phyloP scores from a whole-genome alignment of 805 yeast species.

The Saccharomycopsis babjevae region DNA sequence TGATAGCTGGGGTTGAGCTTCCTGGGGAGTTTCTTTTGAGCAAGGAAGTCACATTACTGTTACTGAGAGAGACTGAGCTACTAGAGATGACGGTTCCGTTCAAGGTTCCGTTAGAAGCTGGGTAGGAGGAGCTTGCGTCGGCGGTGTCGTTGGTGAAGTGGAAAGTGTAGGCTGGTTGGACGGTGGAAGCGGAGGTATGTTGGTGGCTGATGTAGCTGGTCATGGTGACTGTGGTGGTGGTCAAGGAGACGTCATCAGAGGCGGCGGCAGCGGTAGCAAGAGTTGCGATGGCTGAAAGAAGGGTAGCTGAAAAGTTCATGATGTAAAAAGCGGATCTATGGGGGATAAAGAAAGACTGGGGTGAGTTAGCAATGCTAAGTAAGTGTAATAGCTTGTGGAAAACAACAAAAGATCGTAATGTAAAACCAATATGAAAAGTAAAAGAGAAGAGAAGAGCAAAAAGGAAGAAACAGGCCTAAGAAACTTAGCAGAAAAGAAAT shows the following conservation, averaged over 20 bases:
- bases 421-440: too few relatives aligned
- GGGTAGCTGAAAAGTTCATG: neutral
- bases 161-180: neutral
- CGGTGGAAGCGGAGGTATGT: neutral
- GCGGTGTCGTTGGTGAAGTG: neutral
- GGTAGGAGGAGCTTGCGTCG: neutral
- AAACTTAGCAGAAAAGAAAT: neutral
- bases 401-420: neutral
- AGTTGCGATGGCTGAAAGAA: neutral
- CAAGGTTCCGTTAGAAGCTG: neutral
- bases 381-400: neutral
- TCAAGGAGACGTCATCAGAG: neutral
- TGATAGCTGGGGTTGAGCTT: neutral
- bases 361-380: neutral
- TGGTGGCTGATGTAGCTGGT: neutral
- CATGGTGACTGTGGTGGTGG: neutral
- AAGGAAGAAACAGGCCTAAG: too few relatives aligned
- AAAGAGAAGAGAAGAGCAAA: too few relatives aligned
- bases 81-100: neutral
- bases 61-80: neutral
- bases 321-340: neutral
- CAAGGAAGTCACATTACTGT: neutral
- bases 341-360: slow-evolving; percentile 2
- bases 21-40: neutral
- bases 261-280: neutral